Percentiles rank a stretch among this genome's conserved stretches.
Evolutionary conservation across 2,329 filamentous ascomycete species (phyloP).

Genomic region (Bisporella sp.): DNA sequence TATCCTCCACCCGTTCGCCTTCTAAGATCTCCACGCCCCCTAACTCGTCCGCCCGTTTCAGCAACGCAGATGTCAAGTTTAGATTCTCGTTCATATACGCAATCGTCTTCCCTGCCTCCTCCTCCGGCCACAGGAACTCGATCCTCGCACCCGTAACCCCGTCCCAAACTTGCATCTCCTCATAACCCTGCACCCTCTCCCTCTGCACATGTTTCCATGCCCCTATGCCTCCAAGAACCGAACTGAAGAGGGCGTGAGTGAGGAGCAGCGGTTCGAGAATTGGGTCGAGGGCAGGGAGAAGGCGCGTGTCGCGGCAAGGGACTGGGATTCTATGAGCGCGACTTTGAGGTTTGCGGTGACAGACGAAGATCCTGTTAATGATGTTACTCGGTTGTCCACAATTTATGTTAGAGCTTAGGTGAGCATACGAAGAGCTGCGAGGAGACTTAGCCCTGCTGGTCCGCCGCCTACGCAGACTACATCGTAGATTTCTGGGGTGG

Average conservation of each 20-base stretch:
- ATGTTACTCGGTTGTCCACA: neutral
- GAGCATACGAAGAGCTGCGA: conserved; percentile 64
- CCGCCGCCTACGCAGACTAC: conserved; percentile 30
- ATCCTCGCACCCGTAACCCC: conserved; percentile 82
- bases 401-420: neutral
- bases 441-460: conserved; percentile 66
- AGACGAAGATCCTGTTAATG: conserved; percentile 59
- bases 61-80: conserved; percentile 75
- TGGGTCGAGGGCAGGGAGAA: conserved; percentile 60
- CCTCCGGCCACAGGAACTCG: conserved; percentile 70
- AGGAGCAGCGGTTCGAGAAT: conserved; percentile 94
- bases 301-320: conserved; percentile 61
- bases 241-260: conserved; percentile 83
- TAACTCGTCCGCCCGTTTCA: conserved; percentile 64
- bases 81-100: conserved; percentile 96
- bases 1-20: conserved; percentile 70
- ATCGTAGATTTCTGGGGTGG: conserved; percentile 24
- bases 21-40: conserved; percentile 66
- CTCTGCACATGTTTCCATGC: conserved; percentile 74
- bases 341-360: conserved; percentile 71
- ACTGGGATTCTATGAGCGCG: conserved; percentile 85
- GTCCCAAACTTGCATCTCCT: conserved; percentile 98
- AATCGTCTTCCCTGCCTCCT: conserved; percentile 60
- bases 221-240: conserved; percentile 75
- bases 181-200: conserved; percentile 75